Percentiles rank a stretch among this genome's conserved stretches.
Conservation (phyloP, 768 basidiomycete genomes). For the Boletus pseudopeckii region DNA sequence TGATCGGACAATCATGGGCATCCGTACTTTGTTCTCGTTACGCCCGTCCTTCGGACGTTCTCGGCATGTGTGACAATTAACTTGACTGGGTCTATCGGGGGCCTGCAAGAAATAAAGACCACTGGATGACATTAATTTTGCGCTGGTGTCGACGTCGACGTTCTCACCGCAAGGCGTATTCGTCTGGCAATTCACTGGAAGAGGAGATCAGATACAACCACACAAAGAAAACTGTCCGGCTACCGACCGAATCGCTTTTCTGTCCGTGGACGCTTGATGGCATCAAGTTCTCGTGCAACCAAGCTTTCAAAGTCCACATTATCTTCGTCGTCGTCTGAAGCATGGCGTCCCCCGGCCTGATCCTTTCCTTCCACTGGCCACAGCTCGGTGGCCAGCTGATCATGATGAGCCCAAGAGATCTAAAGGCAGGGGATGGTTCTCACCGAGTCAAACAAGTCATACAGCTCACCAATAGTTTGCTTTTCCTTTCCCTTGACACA, state of each 20-base stretch:
- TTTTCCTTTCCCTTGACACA: constrained; percentile 85
- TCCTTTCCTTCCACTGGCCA: constrained; percentile 51
- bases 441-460: constrained; percentile 76
- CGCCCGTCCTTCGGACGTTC: constrained; percentile 58
- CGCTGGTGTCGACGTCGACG: neutral
- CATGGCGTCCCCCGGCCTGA: constrained; percentile 22
- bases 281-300: constrained; percentile 66
- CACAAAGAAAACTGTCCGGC: neutral
- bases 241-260: constrained; percentile 64
- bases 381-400: constrained; percentile 64
- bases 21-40: constrained; percentile 60
- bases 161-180: constrained; percentile 71
- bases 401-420: constrained; percentile 11
- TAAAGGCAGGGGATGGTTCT: constrained; percentile 22
- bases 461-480: constrained; percentile 70
- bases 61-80: constrained; percentile 63
- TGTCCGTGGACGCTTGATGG: constrained; percentile 62
- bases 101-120: constrained; percentile 75
- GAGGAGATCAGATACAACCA: neutral
- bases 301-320: constrained; percentile 62
- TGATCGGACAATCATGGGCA: neutral
- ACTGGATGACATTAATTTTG: constrained; percentile 40
- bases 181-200: constrained; percentile 68
- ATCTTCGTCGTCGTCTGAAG: constrained; percentile 36
- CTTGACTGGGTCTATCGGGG: constrained; percentile 73